Evolutionary conservation across 805 yeast genomes (phyloP).

Genomic region (Pichia scutulata): DNA sequence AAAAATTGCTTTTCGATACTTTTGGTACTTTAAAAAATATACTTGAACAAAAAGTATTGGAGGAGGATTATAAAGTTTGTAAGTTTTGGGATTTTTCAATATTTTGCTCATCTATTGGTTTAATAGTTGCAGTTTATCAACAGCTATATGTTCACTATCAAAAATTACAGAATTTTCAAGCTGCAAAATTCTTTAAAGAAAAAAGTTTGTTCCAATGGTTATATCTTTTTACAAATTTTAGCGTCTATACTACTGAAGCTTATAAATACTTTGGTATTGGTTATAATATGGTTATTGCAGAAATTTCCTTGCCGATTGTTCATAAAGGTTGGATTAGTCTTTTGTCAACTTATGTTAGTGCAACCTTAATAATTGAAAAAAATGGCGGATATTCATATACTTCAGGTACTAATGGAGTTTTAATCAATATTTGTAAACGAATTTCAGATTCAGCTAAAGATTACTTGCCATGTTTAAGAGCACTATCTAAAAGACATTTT

Average conservation of each 20-base stretch:
- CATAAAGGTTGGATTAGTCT: conserved; percentile 28
- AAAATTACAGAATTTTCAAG: conserved; percentile 22
- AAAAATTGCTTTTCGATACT: conserved; percentile 23
- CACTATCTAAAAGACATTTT: conserved; percentile 49
- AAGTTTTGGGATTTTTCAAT: conserved; percentile 18
- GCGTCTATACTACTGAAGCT: neutral
- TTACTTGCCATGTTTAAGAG: conserved; percentile 34
- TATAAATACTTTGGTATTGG: conserved; percentile 27
- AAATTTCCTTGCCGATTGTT: conserved; percentile 29
- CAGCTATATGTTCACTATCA: conserved; percentile 38
- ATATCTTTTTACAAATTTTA: conserved; percentile 32
- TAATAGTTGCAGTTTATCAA: conserved; percentile 33
- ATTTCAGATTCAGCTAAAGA: conserved; percentile 32
- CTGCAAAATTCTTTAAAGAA: conserved; percentile 33
- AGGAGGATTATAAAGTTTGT: conserved; percentile 16
- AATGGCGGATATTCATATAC: neutral
- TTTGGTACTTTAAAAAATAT: conserved; percentile 27
- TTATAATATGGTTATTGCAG: conserved; percentile 33
- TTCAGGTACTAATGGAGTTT: neutral
- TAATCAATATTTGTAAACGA: neutral
- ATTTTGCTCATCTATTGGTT: conserved; percentile 24
- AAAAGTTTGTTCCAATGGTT: conserved; percentile 26
- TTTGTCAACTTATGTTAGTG: conserved; percentile 16
- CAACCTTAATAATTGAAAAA: neutral
- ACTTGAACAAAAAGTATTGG: conserved; percentile 18